These are phyloP conservation scores for Lachnellula cervina DNA, from an alignment of 2,329 filamentous ascomycete genomes.

Conservation along the genomic window DNA sequence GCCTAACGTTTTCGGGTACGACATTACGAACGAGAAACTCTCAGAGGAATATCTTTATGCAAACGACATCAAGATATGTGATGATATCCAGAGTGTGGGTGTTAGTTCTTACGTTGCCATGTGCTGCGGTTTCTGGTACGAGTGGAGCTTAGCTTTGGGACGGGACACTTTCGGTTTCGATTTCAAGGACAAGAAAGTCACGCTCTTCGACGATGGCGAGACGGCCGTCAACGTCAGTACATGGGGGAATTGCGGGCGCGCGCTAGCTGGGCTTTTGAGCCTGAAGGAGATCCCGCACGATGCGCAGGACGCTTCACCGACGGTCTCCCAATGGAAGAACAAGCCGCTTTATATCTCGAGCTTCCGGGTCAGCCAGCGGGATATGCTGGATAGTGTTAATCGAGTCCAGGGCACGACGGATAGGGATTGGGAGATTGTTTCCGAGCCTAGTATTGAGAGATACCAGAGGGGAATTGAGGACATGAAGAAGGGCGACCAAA, in stretches of 20 bases:
- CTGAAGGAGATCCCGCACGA: conserved; percentile 33
- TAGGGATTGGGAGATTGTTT: conserved; percentile 13
- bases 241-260: conserved; percentile 47
- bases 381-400: conserved; percentile 38
- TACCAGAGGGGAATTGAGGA: conserved; percentile 9
- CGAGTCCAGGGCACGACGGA: conserved; percentile 15
- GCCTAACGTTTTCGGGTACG: conserved; percentile 45
- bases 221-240: conserved; percentile 42
- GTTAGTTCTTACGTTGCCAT: conserved; percentile 35
- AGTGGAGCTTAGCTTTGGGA: conserved; percentile 41
- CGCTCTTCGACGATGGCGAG: conserved; percentile 49
- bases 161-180: conserved; percentile 44
- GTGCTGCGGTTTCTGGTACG: conserved; percentile 48
- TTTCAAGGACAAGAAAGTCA: conserved; percentile 37
- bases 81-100: conserved; percentile 37
- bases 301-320: conserved; percentile 30
- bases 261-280: conserved; percentile 45
- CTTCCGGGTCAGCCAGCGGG: conserved; percentile 44
- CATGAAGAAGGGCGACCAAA: conserved; percentile 11
- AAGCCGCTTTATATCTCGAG: conserved; percentile 39
- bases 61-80: conserved; percentile 17
- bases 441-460: conserved; percentile 3
- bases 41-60: conserved; percentile 27
- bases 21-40: conserved; percentile 7
- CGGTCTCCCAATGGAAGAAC: conserved; percentile 36